A percentile compares a stretch with the other conserved stretches of the same genome.
Conservation (phyloP, 1,139 yeast species). For the Taphrina betulina region DNA sequence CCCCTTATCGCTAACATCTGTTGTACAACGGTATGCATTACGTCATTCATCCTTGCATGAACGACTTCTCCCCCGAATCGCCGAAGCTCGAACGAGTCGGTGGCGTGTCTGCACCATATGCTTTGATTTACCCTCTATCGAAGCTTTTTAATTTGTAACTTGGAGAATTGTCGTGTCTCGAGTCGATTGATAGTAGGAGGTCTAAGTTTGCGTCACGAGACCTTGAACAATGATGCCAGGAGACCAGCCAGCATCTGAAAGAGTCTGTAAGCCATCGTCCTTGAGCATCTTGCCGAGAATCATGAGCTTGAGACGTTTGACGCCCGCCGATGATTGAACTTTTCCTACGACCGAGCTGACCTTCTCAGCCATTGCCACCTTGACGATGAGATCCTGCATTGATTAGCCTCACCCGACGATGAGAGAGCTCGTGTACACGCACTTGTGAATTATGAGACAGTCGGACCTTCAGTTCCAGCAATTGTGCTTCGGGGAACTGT, state of each 20-base stretch:
- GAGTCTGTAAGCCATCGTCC: constrained; percentile 30
- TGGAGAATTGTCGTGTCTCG: no score
- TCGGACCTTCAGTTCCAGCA: constrained; percentile 23
- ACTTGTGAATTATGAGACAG: constrained; percentile 29
- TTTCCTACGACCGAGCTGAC: constrained; percentile 30
- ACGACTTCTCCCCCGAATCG: no score
- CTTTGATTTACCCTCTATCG: no score
- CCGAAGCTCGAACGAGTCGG: no score
- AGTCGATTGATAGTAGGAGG: no score
- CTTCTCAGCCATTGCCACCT: constrained; percentile 25
- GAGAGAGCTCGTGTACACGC: background rate
- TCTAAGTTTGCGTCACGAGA: constrained; percentile 27
- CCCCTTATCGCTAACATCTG: no score
- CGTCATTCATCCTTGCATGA: no score
- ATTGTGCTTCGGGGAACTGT: constrained; percentile 19
- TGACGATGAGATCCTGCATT: constrained; percentile 13
- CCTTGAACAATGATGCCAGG: constrained; percentile 29
- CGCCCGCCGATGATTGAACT: constrained; percentile 25
- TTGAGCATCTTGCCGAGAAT: constrained; percentile 26
- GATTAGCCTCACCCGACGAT: background rate
- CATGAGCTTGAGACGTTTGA: constrained; percentile 29
- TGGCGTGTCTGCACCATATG: no score
- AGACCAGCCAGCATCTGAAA: constrained; percentile 28
- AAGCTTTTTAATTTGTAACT: no score
- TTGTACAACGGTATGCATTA: no score